phyloP scores from a whole-genome alignment of 192 early-diverging fungal genomes.

The Piromyces finnis region DNA sequence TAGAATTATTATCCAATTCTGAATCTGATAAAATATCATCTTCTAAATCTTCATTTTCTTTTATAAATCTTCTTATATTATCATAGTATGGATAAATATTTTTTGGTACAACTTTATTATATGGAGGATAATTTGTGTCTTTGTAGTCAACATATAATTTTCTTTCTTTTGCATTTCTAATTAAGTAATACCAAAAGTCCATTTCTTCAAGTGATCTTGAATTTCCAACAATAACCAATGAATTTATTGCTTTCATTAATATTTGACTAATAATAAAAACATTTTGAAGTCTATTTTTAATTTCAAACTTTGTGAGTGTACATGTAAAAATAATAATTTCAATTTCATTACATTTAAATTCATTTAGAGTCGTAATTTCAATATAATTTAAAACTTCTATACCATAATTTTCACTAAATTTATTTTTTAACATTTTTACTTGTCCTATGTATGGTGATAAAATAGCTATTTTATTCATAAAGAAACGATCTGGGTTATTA shows the following conservation, averaged over 20 bases:
- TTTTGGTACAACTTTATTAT: not conserved
- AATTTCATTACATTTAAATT: not conserved
- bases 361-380: not conserved
- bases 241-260: not conserved
- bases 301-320: not conserved
- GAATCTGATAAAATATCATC: not conserved
- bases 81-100: not conserved
- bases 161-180: not conserved
- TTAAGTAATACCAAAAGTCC: not conserved
- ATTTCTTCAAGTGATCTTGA: not conserved
- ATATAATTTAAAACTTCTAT: not conserved
- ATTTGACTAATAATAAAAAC: not conserved
- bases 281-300: not conserved
- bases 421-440: not conserved
- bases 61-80: not conserved
- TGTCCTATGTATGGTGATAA: not conserved
- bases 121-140: not conserved
- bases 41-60: not conserved
- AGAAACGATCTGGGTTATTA: not conserved
- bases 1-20: not conserved
- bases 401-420: not conserved
- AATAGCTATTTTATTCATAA: not conserved
- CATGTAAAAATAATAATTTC: not conserved
- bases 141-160: not conserved
- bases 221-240: not conserved